Percentiles rank a stretch among this genome's conserved stretches.
These are phyloP conservation scores for Kandelia obovata DNA, from an alignment of 345 rosid species.

Conservation along the genomic window DNA sequence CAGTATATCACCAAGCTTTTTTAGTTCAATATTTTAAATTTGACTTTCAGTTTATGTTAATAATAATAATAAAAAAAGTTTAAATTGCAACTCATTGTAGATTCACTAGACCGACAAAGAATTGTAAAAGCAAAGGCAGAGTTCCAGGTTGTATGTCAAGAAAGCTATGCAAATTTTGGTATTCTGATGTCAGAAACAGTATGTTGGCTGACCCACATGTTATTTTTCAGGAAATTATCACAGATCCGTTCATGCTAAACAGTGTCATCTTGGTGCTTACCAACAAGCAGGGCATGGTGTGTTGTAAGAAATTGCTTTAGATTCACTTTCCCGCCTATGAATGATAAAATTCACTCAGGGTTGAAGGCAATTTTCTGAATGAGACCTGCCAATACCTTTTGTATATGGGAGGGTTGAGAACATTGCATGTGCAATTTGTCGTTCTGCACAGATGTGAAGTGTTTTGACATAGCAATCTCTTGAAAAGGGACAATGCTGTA, in stretches of 20 bases:
- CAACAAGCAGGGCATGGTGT: conserved; percentile 97
- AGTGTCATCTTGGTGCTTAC: conserved; percentile 94
- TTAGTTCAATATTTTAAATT: no score
- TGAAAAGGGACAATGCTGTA: not conserved
- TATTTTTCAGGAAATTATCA: conserved; percentile 74
- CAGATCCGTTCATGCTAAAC: conserved; percentile 91
- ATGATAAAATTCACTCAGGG: not conserved
- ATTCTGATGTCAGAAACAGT: conserved; percentile 12
- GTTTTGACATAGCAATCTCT: not conserved
- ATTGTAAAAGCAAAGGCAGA: conserved; percentile 81
- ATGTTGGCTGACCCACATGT: conserved; percentile 18
- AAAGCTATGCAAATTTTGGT: conserved; percentile 17
- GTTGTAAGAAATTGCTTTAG: not conserved
- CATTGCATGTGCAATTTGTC: not conserved
- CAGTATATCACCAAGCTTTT: no score
- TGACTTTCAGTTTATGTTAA: no score
- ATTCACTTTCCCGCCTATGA: not conserved
- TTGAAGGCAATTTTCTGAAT: not conserved
- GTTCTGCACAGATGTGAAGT: not conserved
- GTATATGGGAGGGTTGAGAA: not conserved
- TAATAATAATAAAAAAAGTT: no score
- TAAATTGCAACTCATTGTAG: no score
- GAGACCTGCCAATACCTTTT: not conserved
- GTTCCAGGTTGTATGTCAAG: conserved; percentile 68
- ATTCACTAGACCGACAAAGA: conserved; percentile 96